Evolutionary conservation across 208 protist species (phyloP), one percentile per base, ranked within the genome.

Genomic region (Tetramitus jugosus): DNA sequence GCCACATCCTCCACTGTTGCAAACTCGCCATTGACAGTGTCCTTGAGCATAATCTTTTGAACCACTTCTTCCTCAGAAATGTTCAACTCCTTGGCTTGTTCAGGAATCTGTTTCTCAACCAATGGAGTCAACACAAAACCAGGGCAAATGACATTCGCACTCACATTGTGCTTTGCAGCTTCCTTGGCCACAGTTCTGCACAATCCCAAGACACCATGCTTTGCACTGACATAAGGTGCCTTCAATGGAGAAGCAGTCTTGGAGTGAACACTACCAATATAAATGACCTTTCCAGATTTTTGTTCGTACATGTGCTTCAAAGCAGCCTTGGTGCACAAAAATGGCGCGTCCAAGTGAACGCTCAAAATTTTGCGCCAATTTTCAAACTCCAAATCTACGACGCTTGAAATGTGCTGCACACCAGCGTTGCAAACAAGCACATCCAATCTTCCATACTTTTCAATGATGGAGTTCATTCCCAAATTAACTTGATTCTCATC

Each of bases 361-460:
- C 45, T 67, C n/a, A 85, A 26, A 76, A 85, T 82, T n/a, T 81
- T 82, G 13, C 67, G 7, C 67, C 67, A 74, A 53, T 74, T 74
- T 42, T 74, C 67, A 53, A 53, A 74, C 14, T 3, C 14, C n/a
- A 88, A 85, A 40, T 83, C 80, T 6, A 80, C 80, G 3, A 84
- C 81, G 3, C 77, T 53, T 20, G 64, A 79, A 45, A 91, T 82
- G 74, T 87, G 81, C 76, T 89, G 83, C 1, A 85, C 76, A 37
- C 86, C 86, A 20, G 86, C 86, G 76, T 89, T 88, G 69, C 87
- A 87, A 35, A 89, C 82, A 31, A 91, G 39, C 60, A 87, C 84
- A 60, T 87, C 82, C 10, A 89, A 2, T 53, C 37, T 74, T 13
- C 67, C 67, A 37, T 56, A 74, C 3, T 74, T 13, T 26, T 46